A percentile compares a stretch with the other conserved stretches of the same genome.
phyloP scores from a whole-genome alignment of 1,284 basidiomycete species.

The Cutaneotrichosporon cavernicola region DNA sequence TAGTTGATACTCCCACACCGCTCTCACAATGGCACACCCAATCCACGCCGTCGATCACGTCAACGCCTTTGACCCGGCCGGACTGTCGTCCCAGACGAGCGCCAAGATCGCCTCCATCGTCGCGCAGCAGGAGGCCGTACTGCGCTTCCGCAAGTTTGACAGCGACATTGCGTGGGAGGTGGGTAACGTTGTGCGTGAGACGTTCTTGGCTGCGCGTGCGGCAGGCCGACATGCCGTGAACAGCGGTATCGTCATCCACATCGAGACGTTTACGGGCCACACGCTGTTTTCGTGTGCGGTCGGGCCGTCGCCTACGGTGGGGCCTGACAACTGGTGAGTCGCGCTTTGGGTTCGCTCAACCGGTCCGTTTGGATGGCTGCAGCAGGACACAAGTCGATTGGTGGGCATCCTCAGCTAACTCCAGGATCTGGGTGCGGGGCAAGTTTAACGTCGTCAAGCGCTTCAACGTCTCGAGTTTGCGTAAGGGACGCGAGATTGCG shows the following conservation, averaged over 20 bases:
- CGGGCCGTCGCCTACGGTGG: conserved; percentile 38
- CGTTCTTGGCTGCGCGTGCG: conserved; percentile 29
- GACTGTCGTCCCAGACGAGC: background rate
- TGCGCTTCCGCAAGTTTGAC: conserved; percentile 32
- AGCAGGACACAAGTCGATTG: too few species aligned
- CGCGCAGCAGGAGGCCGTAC: conserved; percentile 26
- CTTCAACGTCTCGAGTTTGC: conserved; percentile 42
- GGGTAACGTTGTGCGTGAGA: conserved; percentile 33
- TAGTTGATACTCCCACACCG: background rate
- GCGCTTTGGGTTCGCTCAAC: too few species aligned
- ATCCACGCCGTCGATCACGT: background rate
- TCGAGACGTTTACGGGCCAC: conserved; percentile 46
- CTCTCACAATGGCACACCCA: conserved; percentile 10
- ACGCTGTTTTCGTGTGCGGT: conserved; percentile 44
- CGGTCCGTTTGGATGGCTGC: background rate
- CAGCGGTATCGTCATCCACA: conserved; percentile 44
- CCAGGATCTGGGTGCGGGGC: conserved; percentile 41
- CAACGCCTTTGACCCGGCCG: conserved; percentile 2
- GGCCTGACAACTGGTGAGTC: conserved; percentile 45
- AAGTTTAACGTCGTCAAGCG: conserved; percentile 49
- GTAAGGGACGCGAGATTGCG: conserved; percentile 44
- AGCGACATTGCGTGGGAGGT: conserved; percentile 36
- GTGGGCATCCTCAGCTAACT: background rate
- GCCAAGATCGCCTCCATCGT: conserved; percentile 18
- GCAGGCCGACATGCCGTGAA: conserved; percentile 14